phyloP scores from a whole-genome alignment of 768 basidiomycete genomes.

The Leccinum subgranulosum region DNA sequence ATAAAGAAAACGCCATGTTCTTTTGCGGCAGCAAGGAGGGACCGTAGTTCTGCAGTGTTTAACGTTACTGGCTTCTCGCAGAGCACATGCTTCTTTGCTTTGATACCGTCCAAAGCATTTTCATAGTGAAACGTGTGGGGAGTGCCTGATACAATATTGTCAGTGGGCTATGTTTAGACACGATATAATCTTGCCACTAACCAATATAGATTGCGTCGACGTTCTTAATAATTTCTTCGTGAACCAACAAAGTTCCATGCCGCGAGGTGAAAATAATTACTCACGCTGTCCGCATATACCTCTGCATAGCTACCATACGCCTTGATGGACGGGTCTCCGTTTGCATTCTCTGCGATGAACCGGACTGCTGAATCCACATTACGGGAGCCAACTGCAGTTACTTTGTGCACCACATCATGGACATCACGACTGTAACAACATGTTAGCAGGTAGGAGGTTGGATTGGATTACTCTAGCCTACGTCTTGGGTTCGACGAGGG shows the following conservation, averaged over 20 bases:
- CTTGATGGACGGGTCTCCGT: conserved; percentile 52
- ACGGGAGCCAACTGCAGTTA: conserved; percentile 78
- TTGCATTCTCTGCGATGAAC: conserved; percentile 57
- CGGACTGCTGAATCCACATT: conserved; percentile 61
- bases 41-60: conserved; percentile 72
- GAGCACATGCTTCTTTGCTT: conserved; percentile 79
- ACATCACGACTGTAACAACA: conserved; percentile 51
- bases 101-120: conserved; percentile 72
- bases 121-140: conserved; percentile 83
- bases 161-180: not conserved
- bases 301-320: conserved; percentile 73
- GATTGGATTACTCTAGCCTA: conserved; percentile 29
- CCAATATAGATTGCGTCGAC: conserved; percentile 80
- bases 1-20: conserved; percentile 83
- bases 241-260: not conserved
- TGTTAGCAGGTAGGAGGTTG: not conserved
- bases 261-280: conserved; percentile 14
- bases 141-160: conserved; percentile 49
- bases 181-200: conserved; percentile 19
- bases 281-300: conserved; percentile 66
- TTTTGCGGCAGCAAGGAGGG: conserved; percentile 70
- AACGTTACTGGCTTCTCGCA: conserved; percentile 88
- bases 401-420: conserved; percentile 62
- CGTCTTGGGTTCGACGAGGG: conserved; percentile 74
- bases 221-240: conserved; percentile 38